Evolutionary conservation across 2,329 filamentous ascomycete species (phyloP).

Genomic region (Tolypocladium capitatum): DNA sequence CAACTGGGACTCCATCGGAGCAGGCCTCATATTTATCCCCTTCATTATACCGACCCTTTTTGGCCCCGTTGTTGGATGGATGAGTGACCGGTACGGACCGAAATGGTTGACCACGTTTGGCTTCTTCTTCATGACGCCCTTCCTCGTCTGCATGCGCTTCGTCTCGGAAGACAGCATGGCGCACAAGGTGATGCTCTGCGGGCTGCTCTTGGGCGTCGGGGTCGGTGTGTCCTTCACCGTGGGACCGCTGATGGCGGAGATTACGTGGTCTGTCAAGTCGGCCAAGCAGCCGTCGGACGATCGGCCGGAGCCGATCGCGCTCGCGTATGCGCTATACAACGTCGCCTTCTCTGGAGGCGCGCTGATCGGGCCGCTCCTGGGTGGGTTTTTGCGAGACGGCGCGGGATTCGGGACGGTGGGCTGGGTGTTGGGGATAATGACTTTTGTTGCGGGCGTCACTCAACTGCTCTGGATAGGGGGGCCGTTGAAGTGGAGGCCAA

Average conservation of each 20-base stretch:
- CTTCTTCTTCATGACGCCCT: slow-evolving; percentile 19
- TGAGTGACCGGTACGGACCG: slow-evolving; percentile 20
- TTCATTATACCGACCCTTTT: slow-evolving; percentile 17
- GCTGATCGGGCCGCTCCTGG: slow-evolving; percentile 19
- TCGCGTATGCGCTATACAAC: slow-evolving; percentile 22
- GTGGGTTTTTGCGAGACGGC: slow-evolving; percentile 19
- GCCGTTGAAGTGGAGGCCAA: slow-evolving; percentile 1
- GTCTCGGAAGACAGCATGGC: slow-evolving; percentile 15
- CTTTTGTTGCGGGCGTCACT: slow-evolving; percentile 13
- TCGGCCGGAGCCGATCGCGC: slow-evolving; percentile 15
- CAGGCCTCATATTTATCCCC: slow-evolving; percentile 21
- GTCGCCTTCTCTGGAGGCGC: slow-evolving; percentile 20
- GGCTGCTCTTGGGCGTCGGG: slow-evolving; percentile 17
- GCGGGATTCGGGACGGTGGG: slow-evolving; percentile 20
- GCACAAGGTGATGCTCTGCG: slow-evolving; percentile 19
- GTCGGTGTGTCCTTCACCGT: slow-evolving; percentile 18
- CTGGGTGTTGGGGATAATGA: slow-evolving; percentile 17
- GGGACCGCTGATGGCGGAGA: slow-evolving; percentile 22
- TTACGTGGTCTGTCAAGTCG: slow-evolving; percentile 17
- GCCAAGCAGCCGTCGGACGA: slow-evolving; percentile 4
- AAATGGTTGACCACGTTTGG: slow-evolving; percentile 20
- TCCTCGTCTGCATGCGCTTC: slow-evolving; percentile 20
- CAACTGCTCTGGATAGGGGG: slow-evolving; percentile 17
- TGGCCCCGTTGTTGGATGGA: slow-evolving; percentile 15
- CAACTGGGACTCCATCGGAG: slow-evolving; percentile 19